Evolutionary conservation across 2,329 filamentous ascomycete genomes (phyloP).

Genomic region (Aspergillus clavatus): DNA sequence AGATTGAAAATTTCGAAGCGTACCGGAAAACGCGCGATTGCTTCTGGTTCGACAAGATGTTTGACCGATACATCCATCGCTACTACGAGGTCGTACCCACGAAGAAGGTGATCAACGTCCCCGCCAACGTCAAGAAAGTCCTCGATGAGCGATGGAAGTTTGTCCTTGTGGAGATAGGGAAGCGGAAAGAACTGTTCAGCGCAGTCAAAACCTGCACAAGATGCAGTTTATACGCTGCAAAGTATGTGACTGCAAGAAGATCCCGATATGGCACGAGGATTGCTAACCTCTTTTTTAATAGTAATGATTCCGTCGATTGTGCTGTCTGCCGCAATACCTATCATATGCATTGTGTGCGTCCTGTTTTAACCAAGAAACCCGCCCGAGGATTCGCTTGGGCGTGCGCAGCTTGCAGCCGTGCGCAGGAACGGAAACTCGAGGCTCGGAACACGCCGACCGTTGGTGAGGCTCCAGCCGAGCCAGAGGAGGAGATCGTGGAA

Average conservation of each 20-base stretch:
- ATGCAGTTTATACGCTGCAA: constrained; percentile 86
- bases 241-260: constrained; percentile 46
- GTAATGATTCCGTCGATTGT: constrained; percentile 93
- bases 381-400: constrained; percentile 98
- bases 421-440: constrained; percentile 89
- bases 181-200: constrained; percentile 91
- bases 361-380: constrained; percentile 88
- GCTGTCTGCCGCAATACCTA: constrained; percentile 93
- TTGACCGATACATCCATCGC: constrained; percentile 96
- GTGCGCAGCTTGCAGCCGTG: constrained; percentile 89
- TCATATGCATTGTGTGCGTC: constrained; percentile 96
- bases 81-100: constrained; percentile 97
- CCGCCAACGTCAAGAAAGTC: constrained; percentile 89
- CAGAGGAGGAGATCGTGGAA: constrained; percentile 63
- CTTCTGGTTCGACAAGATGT: constrained; percentile 97
- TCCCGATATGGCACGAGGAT: too few relatives aligned
- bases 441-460: constrained; percentile 78
- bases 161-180: constrained; percentile 87
- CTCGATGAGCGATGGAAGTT: constrained; percentile 95
- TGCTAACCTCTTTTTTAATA: constrained; percentile 41
- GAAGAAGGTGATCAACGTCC: constrained; percentile 89
- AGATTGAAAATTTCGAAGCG: constrained; percentile 75
- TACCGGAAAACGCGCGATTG: constrained; percentile 80
- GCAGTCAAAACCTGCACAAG: constrained; percentile 95
- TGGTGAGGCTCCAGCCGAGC: constrained; percentile 49